phyloP scores from a whole-genome alignment of 2,329 filamentous ascomycete species.

The Fusarium pseudoanthophilum region DNA sequence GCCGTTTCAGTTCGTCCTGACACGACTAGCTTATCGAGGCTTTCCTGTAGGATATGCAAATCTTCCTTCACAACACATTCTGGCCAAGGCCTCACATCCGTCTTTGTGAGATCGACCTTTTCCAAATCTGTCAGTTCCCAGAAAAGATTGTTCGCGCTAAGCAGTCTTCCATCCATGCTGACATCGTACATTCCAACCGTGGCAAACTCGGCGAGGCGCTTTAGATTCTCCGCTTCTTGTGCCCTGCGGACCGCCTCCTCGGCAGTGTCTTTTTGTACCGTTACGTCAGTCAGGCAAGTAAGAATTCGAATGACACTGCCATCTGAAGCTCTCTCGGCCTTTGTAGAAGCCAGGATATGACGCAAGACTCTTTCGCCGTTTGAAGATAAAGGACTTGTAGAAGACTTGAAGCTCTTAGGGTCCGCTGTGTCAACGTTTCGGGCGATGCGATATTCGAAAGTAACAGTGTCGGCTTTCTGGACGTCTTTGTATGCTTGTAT shows the following conservation, averaged over 20 bases:
- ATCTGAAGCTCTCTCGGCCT: conserved; percentile 57
- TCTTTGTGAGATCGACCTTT: conserved; percentile 53
- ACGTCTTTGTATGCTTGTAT: conserved; percentile 56
- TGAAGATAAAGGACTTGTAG: conserved; percentile 11
- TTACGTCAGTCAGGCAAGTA: conserved; percentile 63
- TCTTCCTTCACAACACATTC: conserved; percentile 59
- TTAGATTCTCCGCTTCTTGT: conserved; percentile 63
- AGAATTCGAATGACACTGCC: conserved; percentile 58
- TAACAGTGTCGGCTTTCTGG: conserved; percentile 51
- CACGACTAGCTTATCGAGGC: conserved; percentile 52
- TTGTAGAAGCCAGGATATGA: conserved; percentile 59
- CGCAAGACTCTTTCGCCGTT: conserved; percentile 51
- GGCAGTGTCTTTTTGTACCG: conserved; percentile 59
- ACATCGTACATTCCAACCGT: conserved; percentile 67
- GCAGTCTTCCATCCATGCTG: conserved; percentile 59
- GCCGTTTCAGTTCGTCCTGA: conserved; percentile 57
- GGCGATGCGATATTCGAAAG: conserved; percentile 58
- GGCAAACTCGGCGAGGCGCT: conserved; percentile 64
- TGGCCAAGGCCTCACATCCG: conserved; percentile 57
- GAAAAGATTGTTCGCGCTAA: conserved; percentile 64
- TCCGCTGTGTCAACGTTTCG: conserved; percentile 7
- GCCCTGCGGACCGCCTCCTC: conserved; percentile 61
- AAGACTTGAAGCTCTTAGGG: conserved; percentile 28
- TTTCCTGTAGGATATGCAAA: conserved; percentile 52
- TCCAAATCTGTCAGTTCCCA: conserved; percentile 63